These are phyloP conservation scores for Epichloe festucae DNA, from an alignment of 2,329 filamentous ascomycete genomes.

Conservation along the genomic window DNA sequence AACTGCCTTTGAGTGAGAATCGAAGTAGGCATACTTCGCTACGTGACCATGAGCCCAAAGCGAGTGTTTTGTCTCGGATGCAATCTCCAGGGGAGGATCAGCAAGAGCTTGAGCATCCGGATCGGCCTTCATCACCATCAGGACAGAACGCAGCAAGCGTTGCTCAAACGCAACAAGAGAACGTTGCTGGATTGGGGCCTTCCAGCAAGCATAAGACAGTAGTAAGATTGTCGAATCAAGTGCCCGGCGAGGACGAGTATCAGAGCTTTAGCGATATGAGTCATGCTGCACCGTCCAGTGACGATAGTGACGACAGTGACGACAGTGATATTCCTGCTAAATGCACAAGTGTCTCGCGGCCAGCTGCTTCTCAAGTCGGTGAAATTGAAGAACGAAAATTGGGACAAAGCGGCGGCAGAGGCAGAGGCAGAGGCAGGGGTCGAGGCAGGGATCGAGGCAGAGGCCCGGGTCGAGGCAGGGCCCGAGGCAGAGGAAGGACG, in stretches of 20 bases:
- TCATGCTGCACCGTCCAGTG: conserved; percentile 3
- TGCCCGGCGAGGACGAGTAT: conserved; percentile 4
- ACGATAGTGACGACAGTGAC: conserved; percentile 9
- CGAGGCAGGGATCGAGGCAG: conserved; percentile 9
- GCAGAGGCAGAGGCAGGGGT: conserved; percentile 1
- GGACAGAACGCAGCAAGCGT: neutral
- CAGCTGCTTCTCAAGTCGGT: neutral
- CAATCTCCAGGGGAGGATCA: neutral
- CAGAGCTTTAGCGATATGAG: neutral
- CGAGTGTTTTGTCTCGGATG: neutral
- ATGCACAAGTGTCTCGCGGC: neutral
- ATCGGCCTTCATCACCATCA: neutral
- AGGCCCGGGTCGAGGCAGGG: conserved; percentile 1
- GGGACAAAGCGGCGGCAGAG: neutral
- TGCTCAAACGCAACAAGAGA: neutral
- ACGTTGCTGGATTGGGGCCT: neutral
- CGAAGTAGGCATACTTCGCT: neutral
- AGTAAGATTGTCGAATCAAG: conserved; percentile 8
- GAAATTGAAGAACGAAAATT: neutral
- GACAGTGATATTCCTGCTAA: conserved; percentile 11
- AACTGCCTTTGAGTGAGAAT: neutral
- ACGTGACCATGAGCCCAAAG: neutral
- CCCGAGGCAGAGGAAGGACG: neutral
- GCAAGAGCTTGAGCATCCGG: neutral
- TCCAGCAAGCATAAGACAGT: conserved; percentile 2